Evolutionary conservation across 1,139 yeast species (phyloP), one percentile per base, ranked within the genome.

Genomic region (Magnusiomyces paraingens): DNA sequence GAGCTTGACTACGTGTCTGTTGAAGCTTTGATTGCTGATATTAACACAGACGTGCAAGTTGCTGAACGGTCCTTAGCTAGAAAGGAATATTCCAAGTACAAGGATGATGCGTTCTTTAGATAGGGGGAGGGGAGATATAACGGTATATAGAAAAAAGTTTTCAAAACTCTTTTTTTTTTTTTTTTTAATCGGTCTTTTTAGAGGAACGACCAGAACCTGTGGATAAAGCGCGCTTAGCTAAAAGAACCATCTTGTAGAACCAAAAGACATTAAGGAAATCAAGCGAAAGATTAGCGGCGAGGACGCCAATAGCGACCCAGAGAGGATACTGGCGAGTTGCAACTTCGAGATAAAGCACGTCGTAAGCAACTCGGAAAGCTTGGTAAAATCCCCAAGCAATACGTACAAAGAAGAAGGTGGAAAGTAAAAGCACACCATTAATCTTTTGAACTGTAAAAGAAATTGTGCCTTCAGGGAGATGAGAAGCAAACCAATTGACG

Each of bases 321-420:
- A 73, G 58, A 29, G 77, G 75, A 55, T 75, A 77, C 43, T 65
- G 55, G 50, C 70, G 67, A 43, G 57, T 54, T 35, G 52, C 53
- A 18, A 52, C 21, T 2, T 49, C 36, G 17, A 50, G 49, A 42
- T 48, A 20, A 42, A 65, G 56, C 12, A 63, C 54, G 52, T 67
- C 71, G 50, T 41, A 45, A 48, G 58, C 65, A 49, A 66, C 60
- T 69, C 83, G 90, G 51, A 60, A 59, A 46, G 84, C 84, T 55
- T 90, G 87, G 67, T 80, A 83, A 79, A 90, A 84, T 4, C 99
- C 99, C 88, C 95, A 90, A 45, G 83, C 73, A 57, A 93, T 85
- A 65, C 99, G 77, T 43, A 84, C 85, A 17, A 75, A 63, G 74
- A 93, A 91, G 71, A 93, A 93, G 32, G 85, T 76, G 48, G 77